These are phyloP conservation scores for Cafeteria roenbergensis DNA, from an alignment of 108 stramenopile genomes.

Conservation along the genomic window DNA sequence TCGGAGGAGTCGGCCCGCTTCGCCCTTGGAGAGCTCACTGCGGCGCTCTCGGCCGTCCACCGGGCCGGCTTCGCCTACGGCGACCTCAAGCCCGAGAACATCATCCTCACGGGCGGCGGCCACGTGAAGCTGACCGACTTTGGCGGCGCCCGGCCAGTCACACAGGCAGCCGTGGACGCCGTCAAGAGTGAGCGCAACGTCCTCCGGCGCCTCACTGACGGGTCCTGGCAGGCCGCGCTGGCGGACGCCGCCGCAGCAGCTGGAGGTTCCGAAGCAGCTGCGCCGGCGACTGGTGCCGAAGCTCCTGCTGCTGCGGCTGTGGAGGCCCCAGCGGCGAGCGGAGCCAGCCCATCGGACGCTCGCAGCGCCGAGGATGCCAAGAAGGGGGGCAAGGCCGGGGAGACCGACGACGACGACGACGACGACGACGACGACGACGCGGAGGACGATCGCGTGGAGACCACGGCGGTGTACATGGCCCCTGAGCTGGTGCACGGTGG, in stretches of 20 bases:
- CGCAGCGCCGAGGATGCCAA: too few species aligned
- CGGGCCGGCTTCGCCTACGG: conserved; percentile 62
- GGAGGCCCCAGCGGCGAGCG: too few species aligned
- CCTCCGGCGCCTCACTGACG: conserved; percentile 60
- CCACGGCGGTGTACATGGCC: conserved; percentile 83
- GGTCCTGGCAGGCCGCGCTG: conserved; percentile 59
- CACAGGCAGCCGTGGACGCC: conserved; percentile 44
- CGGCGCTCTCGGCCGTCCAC: conserved; percentile 74
- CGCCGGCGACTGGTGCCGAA: too few species aligned
- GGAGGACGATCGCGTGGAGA: conserved; percentile 71
- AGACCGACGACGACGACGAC: conserved; percentile 1
- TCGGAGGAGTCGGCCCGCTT: conserved; percentile 69
- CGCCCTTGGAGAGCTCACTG: conserved; percentile 69
- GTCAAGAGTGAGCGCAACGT: conserved; percentile 40
- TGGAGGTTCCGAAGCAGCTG: too few species aligned
- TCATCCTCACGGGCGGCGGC: conserved; percentile 77
- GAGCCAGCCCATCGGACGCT: too few species aligned
- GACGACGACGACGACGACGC: conserved; percentile 17
- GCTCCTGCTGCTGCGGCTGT: too few species aligned
- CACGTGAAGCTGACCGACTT: conserved; percentile 92
- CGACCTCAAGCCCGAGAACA: conserved; percentile 88
- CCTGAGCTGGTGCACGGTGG: conserved; percentile 79
- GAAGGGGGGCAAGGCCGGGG: conserved; percentile 6
- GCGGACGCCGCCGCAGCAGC: not conserved
- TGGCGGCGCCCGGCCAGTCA: conserved; percentile 73